Evolutionary conservation across 176 grass and related monocot species (phyloP), one percentile per base, ranked within the genome.

Genomic region (Hyparrhenia diplandra): DNA sequence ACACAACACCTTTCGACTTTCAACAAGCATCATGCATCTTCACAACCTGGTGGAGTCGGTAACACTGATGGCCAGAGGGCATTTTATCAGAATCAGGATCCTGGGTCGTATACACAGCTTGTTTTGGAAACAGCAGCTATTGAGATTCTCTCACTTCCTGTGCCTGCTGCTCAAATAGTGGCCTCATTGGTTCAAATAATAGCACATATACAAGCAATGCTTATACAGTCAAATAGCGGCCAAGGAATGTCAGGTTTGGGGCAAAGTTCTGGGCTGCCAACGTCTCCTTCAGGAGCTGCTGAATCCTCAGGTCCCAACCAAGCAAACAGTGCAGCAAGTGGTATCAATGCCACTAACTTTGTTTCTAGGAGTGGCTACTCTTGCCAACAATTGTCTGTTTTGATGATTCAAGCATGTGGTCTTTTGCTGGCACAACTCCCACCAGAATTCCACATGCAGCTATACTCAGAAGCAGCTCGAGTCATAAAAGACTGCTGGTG

Each of bases 341-440:
- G 92, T 81, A 86, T 91, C 80, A 95, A 89, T 81, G 31, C 70
- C 17, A 82, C 84, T 25, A 94, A 87, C 60, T 99, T 99, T 82
- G 90, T 95, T 88, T 89, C 96, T 71, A 99, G 69, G 91, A 95
- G 96, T 84, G 92, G 92, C 23, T 99, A 99, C 69, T 95, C 96
- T 2, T 89, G 72, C 34, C 92, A 95, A 71, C 96, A 99, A 47
- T 76, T 99, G 63, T 93, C 96, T 35, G 90, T 94, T 86, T 73
- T 99, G 82, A 99, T 99, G 92, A 99, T 99, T 70, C 96, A 99
- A 91, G 96, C 92, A 64, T 99, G 96, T 82, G 96, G 96, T 17
- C 77, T 99, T 82, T 82, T 99, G 90, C 71, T 99, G 61, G 92
- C 96, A 54, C 96, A 99, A 76, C 92, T 99, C 29, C 96, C 96